A percentile compares a stretch with the other conserved stretches of the same genome.
These are phyloP conservation scores for Silene noctiflora DNA, from an alignment of 179 eudicot genomes.

Conservation along the genomic window DNA sequence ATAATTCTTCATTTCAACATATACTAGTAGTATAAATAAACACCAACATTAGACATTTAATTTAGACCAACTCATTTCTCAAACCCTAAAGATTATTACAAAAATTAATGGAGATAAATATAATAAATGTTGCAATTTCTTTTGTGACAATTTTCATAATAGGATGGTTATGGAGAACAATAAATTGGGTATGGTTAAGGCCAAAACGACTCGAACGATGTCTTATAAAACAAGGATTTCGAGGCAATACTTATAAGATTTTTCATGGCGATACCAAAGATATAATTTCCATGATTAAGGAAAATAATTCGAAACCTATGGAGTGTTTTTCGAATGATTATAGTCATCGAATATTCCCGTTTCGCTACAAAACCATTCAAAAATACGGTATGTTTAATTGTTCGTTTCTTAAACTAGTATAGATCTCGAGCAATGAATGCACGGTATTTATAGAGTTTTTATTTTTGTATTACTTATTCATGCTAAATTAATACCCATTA, in stretches of 20 bases:
- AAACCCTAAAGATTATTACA: too few relatives aligned
- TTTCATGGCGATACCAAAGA: constrained; percentile 28
- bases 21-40: too few relatives aligned
- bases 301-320: constrained; percentile 27
- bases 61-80: too few relatives aligned
- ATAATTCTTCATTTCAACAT: too few relatives aligned
- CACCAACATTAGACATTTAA: too few relatives aligned
- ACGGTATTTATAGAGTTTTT: too few relatives aligned
- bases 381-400: constrained; percentile 22
- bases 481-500: too few relatives aligned
- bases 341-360: constrained; percentile 20
- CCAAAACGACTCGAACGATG: constrained; percentile 25
- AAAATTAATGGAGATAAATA: too few relatives aligned
- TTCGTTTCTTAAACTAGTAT: too few relatives aligned
- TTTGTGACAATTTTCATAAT: constrained; percentile 17
- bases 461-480: too few relatives aligned
- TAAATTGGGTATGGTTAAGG: constrained; percentile 28
- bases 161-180: constrained; percentile 21
- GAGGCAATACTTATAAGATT: constrained; percentile 23
- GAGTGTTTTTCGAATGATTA: constrained; percentile 22
- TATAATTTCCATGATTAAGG: constrained; percentile 6
- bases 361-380: constrained; percentile 16
- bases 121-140: constrained; percentile 4
- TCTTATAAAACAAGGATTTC: constrained; percentile 20
- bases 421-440: too few relatives aligned